Base-by-base conservation (phyloP, 2,329 filamentous ascomycete species). In the Neofusicoccum ribis region DNA sequence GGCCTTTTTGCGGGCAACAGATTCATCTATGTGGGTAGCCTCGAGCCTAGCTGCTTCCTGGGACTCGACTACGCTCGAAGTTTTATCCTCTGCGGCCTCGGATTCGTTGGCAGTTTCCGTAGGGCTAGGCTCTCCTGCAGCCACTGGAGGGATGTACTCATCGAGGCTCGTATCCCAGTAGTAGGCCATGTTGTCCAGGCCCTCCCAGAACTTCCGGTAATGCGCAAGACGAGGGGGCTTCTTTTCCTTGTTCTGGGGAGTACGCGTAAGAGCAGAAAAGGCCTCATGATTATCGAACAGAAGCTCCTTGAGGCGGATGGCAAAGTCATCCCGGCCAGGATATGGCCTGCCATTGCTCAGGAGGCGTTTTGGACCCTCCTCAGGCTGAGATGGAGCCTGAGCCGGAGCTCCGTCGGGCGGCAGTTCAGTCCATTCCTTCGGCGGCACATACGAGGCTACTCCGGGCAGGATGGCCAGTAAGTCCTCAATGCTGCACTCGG, bases 121-220 rank as follows among this genome's bases (percentile, higher is more conserved):
- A 63, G 41, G 62, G 59, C 20, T 70, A 64, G 54, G 69, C 27
- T 65, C 20, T 2, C 47, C 49, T 50, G 12, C 49, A n/a, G 50
- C 14, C 8, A 68, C 68, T 5, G 75, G 71, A 17, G 75, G 72
- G 47, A 81, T 81, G 72, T 87, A 87, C 36, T 86, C 75, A 69
- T 89, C 87, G 54, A 84, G 71, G 66, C 82, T 86, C 44, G 79
- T 80, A 70, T 89, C 87, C 86, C 87, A 89, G 70, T 87, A 89
- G 68, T 86, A 84, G 15, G 84, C 79, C 81, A 89, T 81, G 41
- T 81, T 82, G 68, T 88, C 84, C 61, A 89, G 77, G 2, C 81
- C 83, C 60, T 82, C 80, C 82, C 84, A 89, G 73, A 89, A 89
- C 64, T 85, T 86, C 61, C 86, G 80, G 66, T 85, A 82, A 68